A percentile compares a stretch with the other conserved stretches of the same genome.
Conservation (phyloP, 331 rosid genomes). For the Malus hybrid region DNA sequence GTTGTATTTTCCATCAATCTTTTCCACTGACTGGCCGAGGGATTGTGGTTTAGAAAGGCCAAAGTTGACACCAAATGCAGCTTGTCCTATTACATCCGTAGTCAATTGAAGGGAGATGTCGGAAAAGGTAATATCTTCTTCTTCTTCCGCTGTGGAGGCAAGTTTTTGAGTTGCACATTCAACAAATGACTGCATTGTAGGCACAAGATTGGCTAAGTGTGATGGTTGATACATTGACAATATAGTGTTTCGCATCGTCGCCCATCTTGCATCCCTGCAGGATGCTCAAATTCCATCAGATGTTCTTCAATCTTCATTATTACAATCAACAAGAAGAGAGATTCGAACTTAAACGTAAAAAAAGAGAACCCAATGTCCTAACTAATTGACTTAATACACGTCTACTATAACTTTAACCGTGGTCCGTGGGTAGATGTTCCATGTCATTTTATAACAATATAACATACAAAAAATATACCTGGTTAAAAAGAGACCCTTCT, state of each 20-base stretch:
- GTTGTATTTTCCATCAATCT: background rate
- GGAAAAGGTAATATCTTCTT: slow-evolving; percentile 58
- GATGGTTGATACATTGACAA: slow-evolving; percentile 78
- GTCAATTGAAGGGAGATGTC: slow-evolving; percentile 65
- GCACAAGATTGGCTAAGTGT: slow-evolving; percentile 60
- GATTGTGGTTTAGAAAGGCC: slow-evolving; percentile 56
- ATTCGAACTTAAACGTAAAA: too few species aligned
- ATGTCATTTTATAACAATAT: background rate
- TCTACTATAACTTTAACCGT: too few species aligned
- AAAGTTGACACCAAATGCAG: slow-evolving; percentile 91
- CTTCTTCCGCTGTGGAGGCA: slow-evolving; percentile 23
- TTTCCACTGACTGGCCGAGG: slow-evolving; percentile 20
- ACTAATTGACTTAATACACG: too few species aligned
- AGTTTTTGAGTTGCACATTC: slow-evolving; percentile 66
- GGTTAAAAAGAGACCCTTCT: slow-evolving; percentile 86
- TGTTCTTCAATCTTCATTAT: background rate
- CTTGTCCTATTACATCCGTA: slow-evolving; percentile 76
- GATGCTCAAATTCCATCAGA: slow-evolving; percentile 10
- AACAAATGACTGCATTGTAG: slow-evolving; percentile 76
- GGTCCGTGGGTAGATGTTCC: too few species aligned
- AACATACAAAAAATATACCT: slow-evolving; percentile 4
- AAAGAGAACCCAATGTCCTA: too few species aligned
- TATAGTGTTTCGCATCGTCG: slow-evolving; percentile 73
- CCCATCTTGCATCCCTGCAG: slow-evolving; percentile 82
- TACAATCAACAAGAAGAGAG: too few species aligned